A percentile compares a stretch with the other conserved stretches of the same genome.
phyloP scores from a whole-genome alignment of 1,284 basidiomycete species.

The Neolentinus lepideus region DNA sequence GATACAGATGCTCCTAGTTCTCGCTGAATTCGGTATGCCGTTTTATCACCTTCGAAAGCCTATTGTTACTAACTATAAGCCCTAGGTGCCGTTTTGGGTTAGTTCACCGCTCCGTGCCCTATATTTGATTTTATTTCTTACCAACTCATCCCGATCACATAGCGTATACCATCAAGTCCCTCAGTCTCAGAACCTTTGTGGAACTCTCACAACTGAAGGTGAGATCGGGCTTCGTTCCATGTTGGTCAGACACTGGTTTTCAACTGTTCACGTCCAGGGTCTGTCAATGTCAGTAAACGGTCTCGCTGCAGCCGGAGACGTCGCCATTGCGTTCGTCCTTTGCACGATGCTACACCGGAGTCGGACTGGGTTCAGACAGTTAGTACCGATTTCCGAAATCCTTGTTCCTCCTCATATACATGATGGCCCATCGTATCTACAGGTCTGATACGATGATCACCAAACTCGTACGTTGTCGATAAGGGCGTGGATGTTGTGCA shows the following conservation, averaged over 20 bases:
- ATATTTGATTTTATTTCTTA: too few species aligned
- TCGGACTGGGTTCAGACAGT: slow-evolving; percentile 48
- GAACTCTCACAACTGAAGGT: slow-evolving; percentile 40
- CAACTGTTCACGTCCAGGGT: slow-evolving; percentile 22
- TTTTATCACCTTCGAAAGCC: not conserved
- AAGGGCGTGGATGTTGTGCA: not conserved
- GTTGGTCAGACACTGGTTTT: not conserved
- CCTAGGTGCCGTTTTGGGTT: not conserved
- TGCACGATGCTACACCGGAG: slow-evolving; percentile 42
- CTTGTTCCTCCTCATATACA: not conserved
- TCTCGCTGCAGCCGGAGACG: slow-evolving; percentile 40
- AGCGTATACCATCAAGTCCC: slow-evolving; percentile 12
- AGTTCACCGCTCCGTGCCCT: too few species aligned
- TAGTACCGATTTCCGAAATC: slow-evolving; percentile 6
- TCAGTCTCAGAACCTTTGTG: slow-evolving; percentile 27
- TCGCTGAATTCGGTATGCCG: slow-evolving; percentile 40
- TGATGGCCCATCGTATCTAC: too few species aligned
- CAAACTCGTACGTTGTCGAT: slow-evolving; percentile 31
- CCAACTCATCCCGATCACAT: not conserved
- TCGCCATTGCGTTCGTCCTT: slow-evolving; percentile 41
- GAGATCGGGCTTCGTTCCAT: not conserved
- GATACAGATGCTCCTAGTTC: slow-evolving; percentile 29
- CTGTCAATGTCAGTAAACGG: slow-evolving; percentile 51
- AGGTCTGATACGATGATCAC: slow-evolving; percentile 53
- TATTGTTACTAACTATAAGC: not conserved